Evolutionary conservation across 306 rosid species (phyloP).

Genomic region (Cucumis hystrix): DNA sequence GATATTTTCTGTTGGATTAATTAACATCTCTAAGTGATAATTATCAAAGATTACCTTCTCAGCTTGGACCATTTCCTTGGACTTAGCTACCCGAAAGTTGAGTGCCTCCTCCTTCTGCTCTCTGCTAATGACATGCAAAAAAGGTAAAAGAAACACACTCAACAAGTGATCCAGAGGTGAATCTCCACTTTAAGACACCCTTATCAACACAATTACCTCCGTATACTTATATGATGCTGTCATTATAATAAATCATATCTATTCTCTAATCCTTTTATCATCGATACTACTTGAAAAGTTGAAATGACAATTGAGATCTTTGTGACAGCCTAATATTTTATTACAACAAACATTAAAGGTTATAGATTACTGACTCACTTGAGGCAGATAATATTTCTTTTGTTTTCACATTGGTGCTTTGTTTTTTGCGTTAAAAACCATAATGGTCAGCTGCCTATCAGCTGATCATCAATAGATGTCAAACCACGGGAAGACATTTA

Average conservation of each 20-base stretch:
- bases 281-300: background rate
- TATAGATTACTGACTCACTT: background rate
- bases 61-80: constrained; percentile 53
- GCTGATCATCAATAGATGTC: background rate
- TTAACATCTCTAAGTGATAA: constrained; percentile 3
- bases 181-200: background rate
- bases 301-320: background rate
- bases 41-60: constrained; percentile 55
- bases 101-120: constrained; percentile 85
- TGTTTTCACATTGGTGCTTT: background rate
- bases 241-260: background rate
- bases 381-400: background rate
- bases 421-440: background rate
- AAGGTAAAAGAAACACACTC: background rate
- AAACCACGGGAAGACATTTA: background rate
- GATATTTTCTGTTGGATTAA: background rate
- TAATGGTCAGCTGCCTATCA: background rate
- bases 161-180: background rate
- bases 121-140: constrained; percentile 23
- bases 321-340: background rate
- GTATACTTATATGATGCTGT: background rate
- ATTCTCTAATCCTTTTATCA: background rate
- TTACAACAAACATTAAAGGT: background rate
- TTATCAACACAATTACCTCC: background rate
- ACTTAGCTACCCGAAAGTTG: constrained; percentile 49